These are phyloP conservation scores for Trametes villosa DNA, from an alignment of 768 basidiomycete genomes.

Conservation along the genomic window DNA sequence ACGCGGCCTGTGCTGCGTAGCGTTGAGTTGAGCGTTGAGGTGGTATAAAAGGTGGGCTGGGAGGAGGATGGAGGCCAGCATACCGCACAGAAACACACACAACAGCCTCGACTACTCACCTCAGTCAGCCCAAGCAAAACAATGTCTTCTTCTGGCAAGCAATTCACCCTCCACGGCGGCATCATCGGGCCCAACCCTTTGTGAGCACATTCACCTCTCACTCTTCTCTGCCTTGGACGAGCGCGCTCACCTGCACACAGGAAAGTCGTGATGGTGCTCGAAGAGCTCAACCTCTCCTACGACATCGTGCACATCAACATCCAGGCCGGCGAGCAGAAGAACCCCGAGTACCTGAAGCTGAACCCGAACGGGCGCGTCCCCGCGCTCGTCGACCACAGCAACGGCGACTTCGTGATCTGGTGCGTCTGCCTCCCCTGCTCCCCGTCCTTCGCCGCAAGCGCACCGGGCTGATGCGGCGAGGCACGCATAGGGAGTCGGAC, in stretches of 20 bases:
- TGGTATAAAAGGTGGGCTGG: too few relatives aligned
- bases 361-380: constrained; percentile 44
- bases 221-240: neutral
- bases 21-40: too few relatives aligned
- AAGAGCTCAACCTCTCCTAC: constrained; percentile 35
- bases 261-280: constrained; percentile 33
- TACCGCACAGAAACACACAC: too few relatives aligned
- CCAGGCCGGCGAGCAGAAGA: constrained; percentile 32
- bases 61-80: too few relatives aligned
- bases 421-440: neutral
- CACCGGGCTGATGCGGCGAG: neutral
- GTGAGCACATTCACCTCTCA: neutral
- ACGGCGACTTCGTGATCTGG: constrained; percentile 39
- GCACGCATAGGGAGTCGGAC: constrained; percentile 34
- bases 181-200: neutral
- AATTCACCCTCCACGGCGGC: neutral
- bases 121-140: too few relatives aligned
- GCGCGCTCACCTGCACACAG: constrained; percentile 5
- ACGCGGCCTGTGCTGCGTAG: too few relatives aligned
- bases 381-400: constrained; percentile 39
- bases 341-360: constrained; percentile 29
- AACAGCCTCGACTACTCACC: too few relatives aligned
- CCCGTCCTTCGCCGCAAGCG: neutral
- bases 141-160: neutral
- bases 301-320: constrained; percentile 33